Percentiles rank a stretch among this genome's conserved stretches.
phyloP scores from a whole-genome alignment of 2,329 filamentous ascomycete genomes.

The Fusarium hostae region DNA sequence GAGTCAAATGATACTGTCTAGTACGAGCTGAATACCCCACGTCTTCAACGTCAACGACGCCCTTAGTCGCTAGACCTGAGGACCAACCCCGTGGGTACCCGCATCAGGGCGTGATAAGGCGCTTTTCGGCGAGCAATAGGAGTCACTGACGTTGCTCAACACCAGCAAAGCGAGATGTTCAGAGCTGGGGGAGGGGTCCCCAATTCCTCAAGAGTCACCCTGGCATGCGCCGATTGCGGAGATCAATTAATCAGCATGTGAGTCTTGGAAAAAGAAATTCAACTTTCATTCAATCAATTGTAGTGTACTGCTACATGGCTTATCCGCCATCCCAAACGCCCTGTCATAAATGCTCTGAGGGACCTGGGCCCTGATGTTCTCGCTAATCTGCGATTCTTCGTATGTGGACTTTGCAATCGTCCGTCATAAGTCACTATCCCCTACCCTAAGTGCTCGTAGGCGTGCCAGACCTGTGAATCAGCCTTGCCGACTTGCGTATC shows the following conservation, averaged over 20 bases:
- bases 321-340: conserved; percentile 33
- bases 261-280: background rate
- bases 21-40: conserved; percentile 33
- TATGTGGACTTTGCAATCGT: conserved; percentile 6
- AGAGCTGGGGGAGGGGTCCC: background rate
- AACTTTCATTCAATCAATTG: conserved; percentile 14
- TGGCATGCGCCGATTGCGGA: conserved; percentile 1
- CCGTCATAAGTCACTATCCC: conserved; percentile 22
- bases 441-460: conserved; percentile 19
- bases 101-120: conserved; percentile 13
- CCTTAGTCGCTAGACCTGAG: conserved; percentile 20
- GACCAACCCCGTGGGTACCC: conserved; percentile 25
- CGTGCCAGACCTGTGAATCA: conserved; percentile 15
- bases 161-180: background rate
- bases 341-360: conserved; percentile 31
- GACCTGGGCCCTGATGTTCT: conserved; percentile 2
- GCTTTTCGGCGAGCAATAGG: background rate
- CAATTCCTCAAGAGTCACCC: conserved; percentile 7
- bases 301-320: conserved; percentile 11
- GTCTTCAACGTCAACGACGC: conserved; percentile 38
- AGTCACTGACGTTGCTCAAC: background rate
- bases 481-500: conserved; percentile 29
- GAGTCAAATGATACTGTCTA: conserved; percentile 30
- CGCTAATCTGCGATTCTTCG: conserved; percentile 12
- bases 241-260: background rate